These are phyloP conservation scores for Zizania palustris DNA, from an alignment of 202 grass and related monocot species.

Conservation along the genomic window DNA sequence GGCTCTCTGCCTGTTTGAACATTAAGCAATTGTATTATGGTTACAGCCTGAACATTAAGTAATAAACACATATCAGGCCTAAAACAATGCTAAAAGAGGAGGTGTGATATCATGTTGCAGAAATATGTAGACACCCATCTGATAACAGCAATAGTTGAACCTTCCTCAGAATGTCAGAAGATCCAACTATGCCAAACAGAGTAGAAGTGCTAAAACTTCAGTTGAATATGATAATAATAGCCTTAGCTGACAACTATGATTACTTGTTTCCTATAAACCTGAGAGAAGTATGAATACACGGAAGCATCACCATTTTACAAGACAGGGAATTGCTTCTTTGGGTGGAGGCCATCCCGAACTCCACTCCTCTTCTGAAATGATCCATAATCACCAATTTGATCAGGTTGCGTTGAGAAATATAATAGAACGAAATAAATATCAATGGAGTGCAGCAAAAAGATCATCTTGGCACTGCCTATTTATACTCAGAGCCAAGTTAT, in stretches of 20 bases:
- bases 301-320: slow-evolving; percentile 50
- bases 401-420: slow-evolving; percentile 13
- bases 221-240: not conserved
- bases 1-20: slow-evolving; percentile 45
- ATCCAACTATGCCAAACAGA: slow-evolving; percentile 9
- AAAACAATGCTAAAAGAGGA: slow-evolving; percentile 1
- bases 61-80: not conserved
- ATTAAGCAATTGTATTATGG: slow-evolving; percentile 27
- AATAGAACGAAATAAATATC: slow-evolving; percentile 14
- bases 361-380: slow-evolving; percentile 55
- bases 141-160: not conserved
- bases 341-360: slow-evolving; percentile 63
- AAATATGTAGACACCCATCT: not conserved
- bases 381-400: slow-evolving; percentile 47
- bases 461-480: slow-evolving; percentile 11
- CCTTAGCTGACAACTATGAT: not conserved
- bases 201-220: slow-evolving; percentile 18
- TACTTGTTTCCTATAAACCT: not conserved
- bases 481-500: slow-evolving; percentile 42
- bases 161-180: slow-evolving; percentile 13
- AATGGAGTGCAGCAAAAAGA: slow-evolving; percentile 30
- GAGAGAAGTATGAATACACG: slow-evolving; percentile 1
- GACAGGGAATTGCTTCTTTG: slow-evolving; percentile 59
- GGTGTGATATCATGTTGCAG: not conserved
- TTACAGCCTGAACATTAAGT: not conserved